Base-by-base conservation (phyloP, 116 monocot genomes). In the Cymodocea nodosa region DNA sequence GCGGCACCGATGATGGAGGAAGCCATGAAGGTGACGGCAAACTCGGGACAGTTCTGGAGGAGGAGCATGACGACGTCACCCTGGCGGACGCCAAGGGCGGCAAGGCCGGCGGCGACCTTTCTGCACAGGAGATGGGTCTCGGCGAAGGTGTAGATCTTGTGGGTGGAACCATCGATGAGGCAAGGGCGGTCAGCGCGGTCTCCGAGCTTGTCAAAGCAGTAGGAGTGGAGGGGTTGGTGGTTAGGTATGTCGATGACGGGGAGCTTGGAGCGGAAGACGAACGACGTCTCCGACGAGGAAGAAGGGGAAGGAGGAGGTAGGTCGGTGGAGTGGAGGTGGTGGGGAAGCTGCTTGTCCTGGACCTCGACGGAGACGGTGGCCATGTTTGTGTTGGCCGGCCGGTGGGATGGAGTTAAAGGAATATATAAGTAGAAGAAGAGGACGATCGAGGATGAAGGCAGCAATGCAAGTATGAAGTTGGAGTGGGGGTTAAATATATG, bases 11-110 rank as follows among this genome's bases (percentile, higher is more conserved):
- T 68, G 58, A 84, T 74, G 71, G 86, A 86, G 34, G 77, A 77
- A 37, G 58, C 83, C 60, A 90, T 66, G 84, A 90, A 90, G n/a
- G 73, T 15, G 69, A 86, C 73, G 50, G 67, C 75, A 68, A 77
- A 90, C 55, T 86, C 83, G 1, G 75, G 80, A 57, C 61, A 77
- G 79, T 90, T 90, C 39, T 83, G 86, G 53, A 84, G 75, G 69
- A 90, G 79, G 53, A 90, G 17, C 81, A 90, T 77, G 39, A 86
- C 17, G 52, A 75, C 75, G 49, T 90, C 84, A 7, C 79, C 89
- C 24, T 71, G 71, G 5, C 59, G 20, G 56, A 89, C 35, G 51
- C 89, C 89, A 5, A 83, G 54, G 17, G 39, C 17, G 52, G 24
- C 58, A 18, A 89, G 78, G 3, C 82, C 82, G 50, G 66, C 80